Base-by-base conservation (phyloP, 2,329 filamentous ascomycete genomes). In the Dryadomyces quercus-mongolicae region DNA sequence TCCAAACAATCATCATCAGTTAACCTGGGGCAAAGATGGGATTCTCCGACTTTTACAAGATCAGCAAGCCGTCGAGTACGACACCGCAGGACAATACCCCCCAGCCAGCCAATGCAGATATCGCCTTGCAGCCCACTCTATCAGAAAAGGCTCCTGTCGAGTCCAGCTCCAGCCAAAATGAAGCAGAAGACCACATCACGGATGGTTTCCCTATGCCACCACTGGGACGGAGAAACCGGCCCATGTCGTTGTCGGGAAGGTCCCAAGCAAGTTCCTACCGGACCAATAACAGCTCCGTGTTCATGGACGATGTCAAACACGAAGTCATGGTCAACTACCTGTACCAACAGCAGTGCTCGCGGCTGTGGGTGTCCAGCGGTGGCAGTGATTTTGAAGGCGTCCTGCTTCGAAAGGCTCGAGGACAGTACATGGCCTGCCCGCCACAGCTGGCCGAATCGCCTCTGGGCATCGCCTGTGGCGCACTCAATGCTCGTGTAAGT, bases 281-380 rank as follows among this genome's bases (percentile, higher is more conserved):
- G 31, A 77, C 75, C 2, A 67, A 64, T 22, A 67, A 67, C 49
- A 80, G 75, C 63, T 80, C 77, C 43, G 68, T 76, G 55, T 76
- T 84, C 56, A 67, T 86, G 12, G 83, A 87, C 56, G 84, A 87
- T 58, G 85, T 88, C 68, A 87, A 85, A 67, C 83, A 88, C 63
- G 86, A 90, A 67, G 84, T 90, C 57, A 90, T 90, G 85, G 85
- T 87, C 57, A 89, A 87, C 68, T 88, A 88, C 65, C 73, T 91
- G 25, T 88, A 88, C 67, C 86, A 90, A 66, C 85, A 90, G 65
- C 85, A 89, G 68, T 88, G 84, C 63, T 78, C 80, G 13, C 78
- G 81, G 57, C 74, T 88, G 38, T 90, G 86, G 86, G 81, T 89
- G 20, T 80, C 80, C 36, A 83, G 88, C 61, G 80, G 77, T 40